Evolutionary conservation across 257 asterid genomes (phyloP).

Genomic region (Solanum acaule): DNA sequence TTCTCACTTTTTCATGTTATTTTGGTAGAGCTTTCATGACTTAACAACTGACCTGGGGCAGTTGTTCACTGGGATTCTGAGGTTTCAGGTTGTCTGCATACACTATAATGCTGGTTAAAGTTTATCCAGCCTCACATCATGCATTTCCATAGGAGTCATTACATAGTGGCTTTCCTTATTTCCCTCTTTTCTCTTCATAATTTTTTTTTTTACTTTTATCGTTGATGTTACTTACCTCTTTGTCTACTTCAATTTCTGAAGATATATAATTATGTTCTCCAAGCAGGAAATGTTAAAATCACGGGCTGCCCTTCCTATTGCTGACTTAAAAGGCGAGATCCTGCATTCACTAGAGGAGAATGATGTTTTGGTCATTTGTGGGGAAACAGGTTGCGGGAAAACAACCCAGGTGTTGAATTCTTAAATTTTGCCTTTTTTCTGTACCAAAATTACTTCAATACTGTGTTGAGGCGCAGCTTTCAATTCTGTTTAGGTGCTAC

Average conservation of each 20-base stretch:
- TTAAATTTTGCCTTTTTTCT: not conserved
- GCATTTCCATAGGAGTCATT: not conserved
- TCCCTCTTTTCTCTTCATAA: not conserved
- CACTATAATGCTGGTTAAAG: not conserved
- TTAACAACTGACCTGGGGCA: not conserved
- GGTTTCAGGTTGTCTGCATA: not conserved
- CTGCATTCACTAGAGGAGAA: constrained; percentile 58
- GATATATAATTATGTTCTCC: constrained; percentile 8
- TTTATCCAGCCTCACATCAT: not conserved
- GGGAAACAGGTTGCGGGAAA: constrained; percentile 99
- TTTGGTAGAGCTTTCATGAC: not conserved
- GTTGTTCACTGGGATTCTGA: not conserved
- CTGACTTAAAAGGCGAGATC: constrained; percentile 66
- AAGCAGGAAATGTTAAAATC: constrained; percentile 70
- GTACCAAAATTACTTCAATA: not conserved
- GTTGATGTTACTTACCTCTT: not conserved
- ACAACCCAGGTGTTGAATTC: constrained; percentile 78
- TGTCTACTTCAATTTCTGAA: constrained; percentile 2
- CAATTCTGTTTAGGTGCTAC: not conserved
- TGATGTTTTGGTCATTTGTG: constrained; percentile 79
- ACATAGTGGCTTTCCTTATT: not conserved
- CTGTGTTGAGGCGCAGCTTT: not conserved
- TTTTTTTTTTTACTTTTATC: not conserved
- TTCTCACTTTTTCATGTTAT: not conserved
- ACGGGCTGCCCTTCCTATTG: constrained; percentile 80